Base-by-base conservation (phyloP, 2,329 filamentous ascomycete genomes). In the Myriosclerotinia scirpicola region DNA sequence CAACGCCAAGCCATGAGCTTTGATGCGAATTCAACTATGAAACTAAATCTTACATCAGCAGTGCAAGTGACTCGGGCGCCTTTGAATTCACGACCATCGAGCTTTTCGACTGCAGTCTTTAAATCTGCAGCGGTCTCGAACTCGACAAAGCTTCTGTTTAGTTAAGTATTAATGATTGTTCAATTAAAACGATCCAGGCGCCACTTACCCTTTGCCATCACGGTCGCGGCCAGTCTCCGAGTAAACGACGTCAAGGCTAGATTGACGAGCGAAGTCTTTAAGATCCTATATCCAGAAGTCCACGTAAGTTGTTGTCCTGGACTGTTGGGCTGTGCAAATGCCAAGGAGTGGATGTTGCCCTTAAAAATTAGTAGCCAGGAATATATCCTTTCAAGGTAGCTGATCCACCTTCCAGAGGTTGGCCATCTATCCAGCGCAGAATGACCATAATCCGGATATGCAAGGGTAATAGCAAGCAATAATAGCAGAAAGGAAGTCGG, bases 231-330 rank as follows among this genome's bases (percentile, higher is more conserved):
- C 90, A 69, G 96, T 96, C 82, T 99, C 95, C 72, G 93, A 97
- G 79, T 97, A 99, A 76, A 99, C 95, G 72, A 99, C 95, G 79
- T 98, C 95, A 80, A 97, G 87, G 80, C 93, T 93, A 79, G 94
- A 96, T 80, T 96, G 92, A 78, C 95, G 93, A 70, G 95, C 95
- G 81, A 99, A 99, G 80, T 99, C 95, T 91, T 99, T 99, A 65
- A 99, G 88, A 81, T 99, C 95, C 95, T 99, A 93, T 82, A 89
- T 83, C 85, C 85, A 88, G 84, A 85, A 50, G 81, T 86, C 85
- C 86, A 85, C 85, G 90, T 95, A 91, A 93, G 91, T 93, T 82
- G 86, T 79, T 73, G 67, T 77, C 75, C 76, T 71, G 75, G 75
- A 70, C 69, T 73, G 72, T 67, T 50, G 58, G 70, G 72, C 54